phyloP scores from a whole-genome alignment of 2,329 filamentous ascomycete species.

The Ophiocordyceps sinensis region DNA sequence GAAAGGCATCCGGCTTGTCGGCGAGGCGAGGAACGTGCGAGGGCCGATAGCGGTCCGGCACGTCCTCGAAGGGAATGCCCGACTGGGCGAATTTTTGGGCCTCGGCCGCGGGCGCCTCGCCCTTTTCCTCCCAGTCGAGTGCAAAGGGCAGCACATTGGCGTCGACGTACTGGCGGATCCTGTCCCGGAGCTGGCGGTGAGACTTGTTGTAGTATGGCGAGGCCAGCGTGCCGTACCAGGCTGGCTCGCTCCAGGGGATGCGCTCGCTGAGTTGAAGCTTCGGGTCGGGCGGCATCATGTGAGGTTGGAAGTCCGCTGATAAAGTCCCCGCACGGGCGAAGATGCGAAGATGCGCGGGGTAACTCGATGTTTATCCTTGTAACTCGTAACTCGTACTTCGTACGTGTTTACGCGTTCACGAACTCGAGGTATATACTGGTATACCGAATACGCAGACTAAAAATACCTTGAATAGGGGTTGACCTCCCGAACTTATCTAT shows the following conservation, averaged over 20 bases:
- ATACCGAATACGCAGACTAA: too few species aligned
- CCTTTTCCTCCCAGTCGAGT: slow-evolving; percentile 49
- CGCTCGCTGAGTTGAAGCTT: slow-evolving; percentile 7
- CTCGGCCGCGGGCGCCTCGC: slow-evolving; percentile 30
- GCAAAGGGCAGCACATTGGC: slow-evolving; percentile 40
- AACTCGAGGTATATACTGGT: too few species aligned
- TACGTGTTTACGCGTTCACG: too few species aligned
- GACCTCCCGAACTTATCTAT: too few species aligned
- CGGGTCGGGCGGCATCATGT: not conserved
- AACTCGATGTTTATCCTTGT: too few species aligned
- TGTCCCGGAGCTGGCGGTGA: slow-evolving; percentile 42
- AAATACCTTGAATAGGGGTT: too few species aligned
- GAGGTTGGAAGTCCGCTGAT: too few species aligned
- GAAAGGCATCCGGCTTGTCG: slow-evolving; percentile 41
- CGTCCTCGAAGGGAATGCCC: slow-evolving; percentile 21
- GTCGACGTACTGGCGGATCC: slow-evolving; percentile 44
- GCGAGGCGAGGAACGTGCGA: slow-evolving; percentile 16
- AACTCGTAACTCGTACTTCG: too few species aligned
- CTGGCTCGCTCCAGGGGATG: slow-evolving; percentile 12
- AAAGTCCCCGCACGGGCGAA: too few species aligned
- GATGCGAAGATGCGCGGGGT: too few species aligned
- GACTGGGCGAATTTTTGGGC: slow-evolving; percentile 21
- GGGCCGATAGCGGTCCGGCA: slow-evolving; percentile 21
- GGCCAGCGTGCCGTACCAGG: slow-evolving; percentile 12
- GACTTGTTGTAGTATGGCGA: slow-evolving; percentile 48